Base-by-base conservation (phyloP, 257 asterid genomes). In the Gentiana straminea region DNA sequence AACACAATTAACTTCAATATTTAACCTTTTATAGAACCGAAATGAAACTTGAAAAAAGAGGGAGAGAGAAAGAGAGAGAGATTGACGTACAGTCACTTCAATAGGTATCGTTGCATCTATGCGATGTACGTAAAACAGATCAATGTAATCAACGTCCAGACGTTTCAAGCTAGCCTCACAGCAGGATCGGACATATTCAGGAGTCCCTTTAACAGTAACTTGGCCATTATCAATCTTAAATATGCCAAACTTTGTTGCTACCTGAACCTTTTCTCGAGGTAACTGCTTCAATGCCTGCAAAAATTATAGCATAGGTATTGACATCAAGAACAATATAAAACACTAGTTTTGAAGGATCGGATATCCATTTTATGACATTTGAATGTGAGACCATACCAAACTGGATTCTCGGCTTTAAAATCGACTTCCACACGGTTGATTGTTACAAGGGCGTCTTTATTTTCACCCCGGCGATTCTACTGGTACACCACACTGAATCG, bases 231-330 rank as follows among this genome's bases (percentile, higher is more conserved):
- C 62, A n/a, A 69, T 10, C 51, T 66, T 39, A 60, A n/a, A 55
- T 10, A 79, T 39, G 24, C 89, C 89, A 60, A 81, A 81, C 74
- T 81, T 81, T 3, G 86, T 81, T 10, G 89, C 83, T 32, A 79
- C 33, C 63, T 81, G 77, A 55, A 81, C 59, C 56, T 76, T 79
- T 67, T 79, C 89, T 8, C 80, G 68, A 38, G 83, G 83, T 55
- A 79, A 68, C 37, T 76, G 79, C 72, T 81, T 81, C 61, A 76
- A 7, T 4, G 46, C 46, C 46, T 41, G 46, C 52, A 58, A 64
- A 39, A 41, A 41, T 41, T 41, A 41, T 41, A 41, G 7, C 7
- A 41, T 5, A 41, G 13, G 50, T 37, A 50, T 33, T 44, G 2
- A 10, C 12, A 8, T 39, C 33, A 13, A 1, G 51, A 41, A 33